phyloP scores from a whole-genome alignment of 2,329 filamentous ascomycete species.

The Pseudocercospora fuligena region DNA sequence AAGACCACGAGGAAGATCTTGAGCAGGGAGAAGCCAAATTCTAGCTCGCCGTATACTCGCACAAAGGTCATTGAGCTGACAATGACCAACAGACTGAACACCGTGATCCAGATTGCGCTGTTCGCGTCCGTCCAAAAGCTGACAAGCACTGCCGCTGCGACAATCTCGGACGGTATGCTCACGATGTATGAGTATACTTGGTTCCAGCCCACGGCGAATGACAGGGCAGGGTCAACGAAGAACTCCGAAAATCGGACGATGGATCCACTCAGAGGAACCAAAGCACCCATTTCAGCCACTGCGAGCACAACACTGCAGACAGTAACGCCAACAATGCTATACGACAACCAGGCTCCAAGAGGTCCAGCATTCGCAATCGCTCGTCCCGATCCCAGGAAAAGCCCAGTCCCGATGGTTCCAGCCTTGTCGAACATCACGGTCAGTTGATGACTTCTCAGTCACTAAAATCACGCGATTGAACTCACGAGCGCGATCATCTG shows the following conservation, averaged over 20 bases:
- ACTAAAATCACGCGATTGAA: neutral
- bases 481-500: conserved; percentile 31
- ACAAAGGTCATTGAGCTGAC: conserved; percentile 20
- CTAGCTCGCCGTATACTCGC: conserved; percentile 29
- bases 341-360: conserved; percentile 27
- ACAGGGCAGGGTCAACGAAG: conserved; percentile 26
- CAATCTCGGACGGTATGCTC: conserved; percentile 25
- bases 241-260: conserved; percentile 24
- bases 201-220: conserved; percentile 26
- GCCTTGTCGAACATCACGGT: conserved; percentile 26
- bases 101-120: conserved; percentile 26
- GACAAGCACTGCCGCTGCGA: conserved; percentile 21
- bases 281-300: conserved; percentile 26
- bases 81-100: conserved; percentile 22
- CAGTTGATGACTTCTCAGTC: neutral
- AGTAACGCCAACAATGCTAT: conserved; percentile 22
- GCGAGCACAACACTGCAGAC: conserved; percentile 24
- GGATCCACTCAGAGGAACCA: conserved; percentile 22
- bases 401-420: conserved; percentile 45
- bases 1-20: conserved; percentile 32
- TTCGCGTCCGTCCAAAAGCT: conserved; percentile 24
- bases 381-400: conserved; percentile 44
- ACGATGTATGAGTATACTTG: conserved; percentile 22
- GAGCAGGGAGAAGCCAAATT: conserved; percentile 26
- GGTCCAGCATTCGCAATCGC: conserved; percentile 43